phyloP scores from a whole-genome alignment of 2,329 filamentous ascomycete genomes.

The Verticillium nonalfalfae region DNA sequence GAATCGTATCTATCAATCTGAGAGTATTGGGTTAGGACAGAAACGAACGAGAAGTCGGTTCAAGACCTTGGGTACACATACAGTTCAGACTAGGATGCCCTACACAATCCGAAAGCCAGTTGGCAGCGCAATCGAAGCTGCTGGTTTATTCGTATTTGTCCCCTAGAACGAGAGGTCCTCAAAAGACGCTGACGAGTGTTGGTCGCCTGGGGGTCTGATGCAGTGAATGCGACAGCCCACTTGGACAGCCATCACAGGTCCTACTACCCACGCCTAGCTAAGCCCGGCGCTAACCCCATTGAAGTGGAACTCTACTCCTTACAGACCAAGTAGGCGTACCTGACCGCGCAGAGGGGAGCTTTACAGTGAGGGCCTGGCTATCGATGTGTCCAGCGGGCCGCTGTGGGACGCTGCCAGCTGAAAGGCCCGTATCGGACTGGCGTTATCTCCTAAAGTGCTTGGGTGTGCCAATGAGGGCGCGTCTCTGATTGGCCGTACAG shows the following conservation, averaged over 20 bases:
- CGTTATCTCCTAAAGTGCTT: background rate
- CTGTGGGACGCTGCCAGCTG: background rate
- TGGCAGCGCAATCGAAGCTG: background rate
- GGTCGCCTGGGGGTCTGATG: background rate
- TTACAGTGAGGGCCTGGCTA: background rate
- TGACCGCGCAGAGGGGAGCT: background rate
- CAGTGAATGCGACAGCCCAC: background rate
- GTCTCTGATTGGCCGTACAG: slow-evolving; percentile 5
- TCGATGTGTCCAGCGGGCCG: background rate
- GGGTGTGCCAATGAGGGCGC: background rate
- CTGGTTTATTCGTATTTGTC: too few species aligned
- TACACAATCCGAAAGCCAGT: background rate
- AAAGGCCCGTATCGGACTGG: background rate
- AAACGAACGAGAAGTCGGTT: background rate
- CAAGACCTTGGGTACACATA: background rate
- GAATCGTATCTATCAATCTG: background rate
- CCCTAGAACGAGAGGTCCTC: too few species aligned
- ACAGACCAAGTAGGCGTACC: too few species aligned
- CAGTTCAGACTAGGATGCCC: background rate
- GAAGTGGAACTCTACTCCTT: background rate
- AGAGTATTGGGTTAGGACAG: background rate
- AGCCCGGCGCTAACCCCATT: background rate
- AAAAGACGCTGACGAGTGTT: background rate
- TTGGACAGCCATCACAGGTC: background rate
- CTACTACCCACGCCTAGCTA: background rate